Conservation (phyloP, 129 eudicot genomes). For the Dittrichia graveolens region DNA sequence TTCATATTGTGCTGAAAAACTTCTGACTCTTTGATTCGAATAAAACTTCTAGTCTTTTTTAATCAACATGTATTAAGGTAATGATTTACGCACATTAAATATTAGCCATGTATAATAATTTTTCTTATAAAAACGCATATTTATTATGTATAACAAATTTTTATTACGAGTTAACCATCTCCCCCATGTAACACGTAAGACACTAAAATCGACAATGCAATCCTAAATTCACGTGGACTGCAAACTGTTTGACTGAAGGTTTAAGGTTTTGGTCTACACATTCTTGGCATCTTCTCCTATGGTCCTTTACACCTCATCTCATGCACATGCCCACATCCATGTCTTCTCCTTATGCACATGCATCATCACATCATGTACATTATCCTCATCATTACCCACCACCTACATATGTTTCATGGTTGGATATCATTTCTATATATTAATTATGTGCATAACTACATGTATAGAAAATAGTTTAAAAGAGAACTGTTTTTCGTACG, state of each 20-base stretch:
- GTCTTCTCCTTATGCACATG: constrained; percentile 19
- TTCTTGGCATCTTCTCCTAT: constrained; percentile 10
- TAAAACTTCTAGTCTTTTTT: too few relatives aligned
- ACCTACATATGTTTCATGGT: not conserved
- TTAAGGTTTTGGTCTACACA: constrained; percentile 20
- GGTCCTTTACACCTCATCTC: constrained; percentile 18
- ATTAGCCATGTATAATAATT: too few relatives aligned
- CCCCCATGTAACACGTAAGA: not conserved
- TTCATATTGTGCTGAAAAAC: too few relatives aligned
- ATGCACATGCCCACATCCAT: constrained; percentile 7
- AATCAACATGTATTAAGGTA: too few relatives aligned
- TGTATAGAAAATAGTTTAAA: too few relatives aligned
- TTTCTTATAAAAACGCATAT: too few relatives aligned
- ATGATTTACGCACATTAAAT: too few relatives aligned
- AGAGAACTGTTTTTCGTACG: too few relatives aligned
- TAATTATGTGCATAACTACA: not conserved
- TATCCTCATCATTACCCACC: constrained; percentile 6
- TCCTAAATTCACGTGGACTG: constrained; percentile 7
- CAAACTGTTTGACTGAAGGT: constrained; percentile 13
- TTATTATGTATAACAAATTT: too few relatives aligned
- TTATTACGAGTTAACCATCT: too few relatives aligned
- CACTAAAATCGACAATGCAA: constrained; percentile 3
- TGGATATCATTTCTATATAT: not conserved
- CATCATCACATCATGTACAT: constrained; percentile 8
- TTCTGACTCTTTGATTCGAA: too few relatives aligned